Conservation (phyloP, 78 protist species). For the Paratrimastix pyriformis region DNA sequence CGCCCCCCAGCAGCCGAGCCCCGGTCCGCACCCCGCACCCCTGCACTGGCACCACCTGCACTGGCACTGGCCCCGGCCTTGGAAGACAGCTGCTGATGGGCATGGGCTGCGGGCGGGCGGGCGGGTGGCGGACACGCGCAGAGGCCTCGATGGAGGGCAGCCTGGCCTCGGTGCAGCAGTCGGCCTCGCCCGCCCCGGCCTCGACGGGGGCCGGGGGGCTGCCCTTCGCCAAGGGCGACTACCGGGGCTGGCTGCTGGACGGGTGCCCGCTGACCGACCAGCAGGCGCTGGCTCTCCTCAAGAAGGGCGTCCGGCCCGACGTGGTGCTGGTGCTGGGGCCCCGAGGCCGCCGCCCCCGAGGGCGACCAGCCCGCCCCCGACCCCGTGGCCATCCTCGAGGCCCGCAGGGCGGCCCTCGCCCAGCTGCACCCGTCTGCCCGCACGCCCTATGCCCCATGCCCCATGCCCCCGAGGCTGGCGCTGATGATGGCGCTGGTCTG, state of each 20-base stretch:
- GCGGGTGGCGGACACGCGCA: background rate
- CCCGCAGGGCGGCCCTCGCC: no score
- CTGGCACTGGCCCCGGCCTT: background rate
- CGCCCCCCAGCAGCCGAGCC: no score
- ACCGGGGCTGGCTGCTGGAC: constrained; percentile 17
- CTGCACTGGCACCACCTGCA: background rate
- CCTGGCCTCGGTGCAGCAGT: no score
- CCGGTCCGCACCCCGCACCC: no score
- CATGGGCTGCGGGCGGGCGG: background rate
- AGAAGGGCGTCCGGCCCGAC: background rate
- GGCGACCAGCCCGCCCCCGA: background rate
- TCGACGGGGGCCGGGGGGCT: background rate
- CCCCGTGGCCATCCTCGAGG: background rate
- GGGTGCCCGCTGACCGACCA: constrained; percentile 9
- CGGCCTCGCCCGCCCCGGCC: no score
- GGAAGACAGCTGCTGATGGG: background rate
- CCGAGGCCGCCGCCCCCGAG: background rate
- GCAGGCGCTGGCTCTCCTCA: constrained; percentile 5
- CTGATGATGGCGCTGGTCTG: no score
- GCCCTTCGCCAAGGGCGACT: constrained; percentile 9
- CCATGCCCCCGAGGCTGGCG: no score
- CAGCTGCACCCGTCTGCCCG: no score
- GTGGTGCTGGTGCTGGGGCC: background rate
- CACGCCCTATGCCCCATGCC: no score
- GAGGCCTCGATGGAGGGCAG: background rate